Evolutionary conservation across 139 green algal species (phyloP), one percentile per base, ranked within the genome.

Genomic region (Desmodesmus armatus): DNA sequence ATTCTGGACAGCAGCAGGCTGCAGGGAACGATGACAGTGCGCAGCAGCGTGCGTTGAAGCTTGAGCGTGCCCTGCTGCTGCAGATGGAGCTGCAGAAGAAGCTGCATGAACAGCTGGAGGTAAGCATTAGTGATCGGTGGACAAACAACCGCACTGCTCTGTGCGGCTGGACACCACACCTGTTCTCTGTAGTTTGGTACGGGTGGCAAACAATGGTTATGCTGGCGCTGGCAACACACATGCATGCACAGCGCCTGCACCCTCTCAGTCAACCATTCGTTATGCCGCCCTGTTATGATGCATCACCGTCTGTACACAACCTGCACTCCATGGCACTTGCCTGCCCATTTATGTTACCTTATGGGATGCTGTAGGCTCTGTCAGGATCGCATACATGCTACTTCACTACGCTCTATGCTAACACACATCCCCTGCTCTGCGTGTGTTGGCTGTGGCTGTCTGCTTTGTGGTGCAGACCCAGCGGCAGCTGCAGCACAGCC

Each of bases 11-110:
- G 76, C 73, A 76, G 41, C 79, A 77, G 60, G 69, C 69, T 35
- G 44, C 31, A 33, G 40, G 49, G 41, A 41, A 31, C 58, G 66
- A 40, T 74, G 63, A 76, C 27, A 63, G 29, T 29, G 15, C 17
- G 7, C 13, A 35, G 37, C 29, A 72, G 53, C 49, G 13, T 80
- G 51, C 39, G 31, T 72, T 82, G 7, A 82, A 82, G 76, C 87
- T 97, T 71, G 95, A 99, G 86, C 88, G 97, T 71, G 97, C 97
- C 33, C 84, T 99, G 85, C 60, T 95, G 69, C 91, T 96, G 81
- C 97, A 99, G 87, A 98, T 98, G 93, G 96, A 98, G 65, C 96
- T 99, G 89, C 97, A 99, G 93, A 96, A 96, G 83, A 95, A 95
- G 80, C 92, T 99, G 87, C 95, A 98, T 51, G 96, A 99, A 51